Percentiles rank a stretch among this genome's conserved stretches.
phyloP scores from a whole-genome alignment of 2,329 filamentous ascomycete species.

The Monosporascus sp. region DNA sequence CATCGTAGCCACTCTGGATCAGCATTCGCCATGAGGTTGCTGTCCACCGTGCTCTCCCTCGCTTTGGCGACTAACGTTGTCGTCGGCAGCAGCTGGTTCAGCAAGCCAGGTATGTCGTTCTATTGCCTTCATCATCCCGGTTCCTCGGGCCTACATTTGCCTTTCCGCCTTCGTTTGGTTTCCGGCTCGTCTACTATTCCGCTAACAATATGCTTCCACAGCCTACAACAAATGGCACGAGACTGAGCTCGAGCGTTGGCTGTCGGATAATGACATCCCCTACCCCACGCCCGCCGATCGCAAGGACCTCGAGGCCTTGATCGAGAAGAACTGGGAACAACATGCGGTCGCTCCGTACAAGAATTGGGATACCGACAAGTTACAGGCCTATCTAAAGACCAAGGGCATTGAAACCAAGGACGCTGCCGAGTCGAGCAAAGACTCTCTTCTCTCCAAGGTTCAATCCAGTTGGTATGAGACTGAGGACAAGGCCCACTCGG shows the following conservation, averaged over 20 bases:
- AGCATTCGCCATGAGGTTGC: slow-evolving; percentile 64
- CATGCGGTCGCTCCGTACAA: slow-evolving; percentile 71
- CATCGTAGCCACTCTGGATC: background rate
- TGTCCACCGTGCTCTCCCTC: slow-evolving; percentile 63
- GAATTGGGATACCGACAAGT: slow-evolving; percentile 66
- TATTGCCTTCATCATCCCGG: slow-evolving; percentile 2
- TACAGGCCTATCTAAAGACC: slow-evolving; percentile 60
- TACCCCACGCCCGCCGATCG: slow-evolving; percentile 88
- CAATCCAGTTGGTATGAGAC: slow-evolving; percentile 73
- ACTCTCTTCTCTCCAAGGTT: slow-evolving; percentile 63
- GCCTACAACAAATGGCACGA: slow-evolving; percentile 99
- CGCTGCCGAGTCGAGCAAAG: slow-evolving; percentile 61
- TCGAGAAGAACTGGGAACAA: slow-evolving; percentile 83
- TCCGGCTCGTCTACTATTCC: background rate
- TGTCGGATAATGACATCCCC: slow-evolving; percentile 84
- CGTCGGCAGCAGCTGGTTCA: slow-evolving; percentile 76
- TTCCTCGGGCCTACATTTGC: too few relatives aligned
- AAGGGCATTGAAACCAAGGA: slow-evolving; percentile 68
- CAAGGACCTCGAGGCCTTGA: slow-evolving; percentile 87
- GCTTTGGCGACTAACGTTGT: slow-evolving; percentile 66
- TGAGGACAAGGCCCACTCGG: slow-evolving; percentile 67
- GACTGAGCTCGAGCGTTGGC: slow-evolving; percentile 94
- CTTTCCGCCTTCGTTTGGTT: too few relatives aligned
- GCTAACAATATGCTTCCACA: slow-evolving; percentile 35
- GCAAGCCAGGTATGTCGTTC: slow-evolving; percentile 66